Conservation (phyloP, 2,329 filamentous ascomycete species). For the Purpureocillium takamizusanense region DNA sequence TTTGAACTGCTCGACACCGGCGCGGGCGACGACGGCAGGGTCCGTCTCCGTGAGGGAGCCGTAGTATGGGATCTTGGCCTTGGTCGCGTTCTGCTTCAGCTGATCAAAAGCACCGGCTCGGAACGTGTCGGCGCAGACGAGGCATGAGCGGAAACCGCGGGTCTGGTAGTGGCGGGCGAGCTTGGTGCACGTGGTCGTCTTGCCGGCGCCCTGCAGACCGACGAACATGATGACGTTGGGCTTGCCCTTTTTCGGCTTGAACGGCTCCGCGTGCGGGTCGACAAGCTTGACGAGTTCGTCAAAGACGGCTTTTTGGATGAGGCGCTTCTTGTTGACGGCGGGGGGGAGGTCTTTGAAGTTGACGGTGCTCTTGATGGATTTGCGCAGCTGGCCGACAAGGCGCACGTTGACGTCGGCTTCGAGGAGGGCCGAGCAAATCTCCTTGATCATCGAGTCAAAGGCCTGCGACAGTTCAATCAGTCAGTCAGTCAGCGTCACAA, state of each 20-base stretch:
- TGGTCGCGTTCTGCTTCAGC: slow-evolving; percentile 96
- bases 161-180: slow-evolving; percentile 91
- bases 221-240: slow-evolving; percentile 99
- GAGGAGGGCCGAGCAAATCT: slow-evolving; percentile 90
- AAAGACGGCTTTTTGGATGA: slow-evolving; percentile 97
- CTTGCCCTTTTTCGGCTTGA: slow-evolving; percentile 94
- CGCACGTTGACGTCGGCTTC: slow-evolving; percentile 97
- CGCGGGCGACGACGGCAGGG: slow-evolving; percentile 83
- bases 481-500: no score
- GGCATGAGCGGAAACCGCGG: slow-evolving; percentile 81
- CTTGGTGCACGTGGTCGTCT: slow-evolving; percentile 98
- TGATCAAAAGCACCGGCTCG: slow-evolving; percentile 97
- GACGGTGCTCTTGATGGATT: slow-evolving; percentile 82
- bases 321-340: slow-evolving; percentile 93
- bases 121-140: slow-evolving; percentile 98
- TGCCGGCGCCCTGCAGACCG: slow-evolving; percentile 92
- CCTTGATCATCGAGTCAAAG: slow-evolving; percentile 96
- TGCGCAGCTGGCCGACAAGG: slow-evolving; percentile 82
- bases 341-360: slow-evolving; percentile 91
- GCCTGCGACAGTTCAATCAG: slow-evolving; percentile 44
- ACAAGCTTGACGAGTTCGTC: slow-evolving; percentile 94
- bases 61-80: slow-evolving; percentile 98
- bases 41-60: slow-evolving; percentile 95
- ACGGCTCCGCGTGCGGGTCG: slow-evolving; percentile 88
- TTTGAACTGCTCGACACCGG: slow-evolving; percentile 97